phyloP scores from a whole-genome alignment of 1,139 yeast genomes.

The Lodderomyces parapsilosis region DNA sequence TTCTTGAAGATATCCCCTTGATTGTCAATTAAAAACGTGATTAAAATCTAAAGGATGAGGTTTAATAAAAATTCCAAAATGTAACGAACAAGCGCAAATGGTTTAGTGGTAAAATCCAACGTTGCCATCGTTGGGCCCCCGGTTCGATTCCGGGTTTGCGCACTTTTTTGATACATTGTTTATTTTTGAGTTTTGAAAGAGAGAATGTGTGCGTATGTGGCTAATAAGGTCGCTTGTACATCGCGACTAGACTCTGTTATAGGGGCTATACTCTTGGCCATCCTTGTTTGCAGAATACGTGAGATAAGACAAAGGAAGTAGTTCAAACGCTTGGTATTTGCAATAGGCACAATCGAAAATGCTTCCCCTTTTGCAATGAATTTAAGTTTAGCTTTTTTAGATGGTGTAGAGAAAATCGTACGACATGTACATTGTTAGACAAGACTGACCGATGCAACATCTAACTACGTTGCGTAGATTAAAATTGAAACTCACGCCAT shows the following conservation, averaged over 20 bases:
- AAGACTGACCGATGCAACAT: too few relatives aligned
- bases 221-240: too few relatives aligned
- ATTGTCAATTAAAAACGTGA: background rate
- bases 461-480: background rate
- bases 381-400: background rate
- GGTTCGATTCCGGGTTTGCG: constrained; percentile 19
- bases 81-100: constrained; percentile 13
- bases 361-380: too few relatives aligned
- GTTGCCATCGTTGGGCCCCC: constrained; percentile 20
- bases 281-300: too few relatives aligned
- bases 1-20: too few relatives aligned
- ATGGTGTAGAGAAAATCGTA: background rate
- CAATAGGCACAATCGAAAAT: too few relatives aligned
- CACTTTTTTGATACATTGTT: constrained; percentile 8
- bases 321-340: too few relatives aligned
- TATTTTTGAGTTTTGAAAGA: too few relatives aligned
- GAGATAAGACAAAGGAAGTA: too few relatives aligned
- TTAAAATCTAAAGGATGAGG: background rate
- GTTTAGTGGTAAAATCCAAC: constrained; percentile 20
- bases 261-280: too few relatives aligned
- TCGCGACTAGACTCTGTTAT: too few relatives aligned
- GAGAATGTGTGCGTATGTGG: too few relatives aligned
- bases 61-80: background rate
- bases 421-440: background rate
- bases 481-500: background rate